phyloP scores from a whole-genome alignment of 768 basidiomycete species.

The Trametes villosa region DNA sequence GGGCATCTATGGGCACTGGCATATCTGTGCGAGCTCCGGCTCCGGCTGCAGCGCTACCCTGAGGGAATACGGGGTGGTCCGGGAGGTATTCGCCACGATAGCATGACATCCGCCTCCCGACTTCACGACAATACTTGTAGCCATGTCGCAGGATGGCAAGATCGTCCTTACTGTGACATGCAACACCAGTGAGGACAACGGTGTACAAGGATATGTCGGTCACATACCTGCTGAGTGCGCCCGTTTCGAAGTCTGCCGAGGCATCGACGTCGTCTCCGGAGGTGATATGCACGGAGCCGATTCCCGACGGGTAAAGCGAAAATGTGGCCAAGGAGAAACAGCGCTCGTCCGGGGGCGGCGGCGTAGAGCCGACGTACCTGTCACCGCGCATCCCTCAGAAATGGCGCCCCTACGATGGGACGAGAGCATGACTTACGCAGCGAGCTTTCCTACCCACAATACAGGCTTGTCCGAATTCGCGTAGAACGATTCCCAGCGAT shows the following conservation, averaged over 20 bases:
- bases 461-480: slow-evolving; percentile 28
- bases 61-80: neutral
- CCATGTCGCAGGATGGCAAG: slow-evolving; percentile 50
- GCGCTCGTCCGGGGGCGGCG: slow-evolving; percentile 10
- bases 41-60: neutral
- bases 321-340: slow-evolving; percentile 17
- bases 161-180: slow-evolving; percentile 23
- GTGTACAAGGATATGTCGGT: neutral
- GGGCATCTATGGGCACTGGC: slow-evolving; percentile 27
- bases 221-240: slow-evolving; percentile 19
- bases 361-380: neutral
- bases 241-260: slow-evolving; percentile 29
- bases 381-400: neutral
- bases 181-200: neutral
- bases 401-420: neutral
- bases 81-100: slow-evolving; percentile 42
- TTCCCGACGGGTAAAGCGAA: slow-evolving; percentile 25
- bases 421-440: neutral
- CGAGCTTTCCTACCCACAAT: neutral
- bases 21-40: neutral
- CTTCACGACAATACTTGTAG: slow-evolving; percentile 61
- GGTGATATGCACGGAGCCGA: slow-evolving; percentile 31
- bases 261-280: slow-evolving; percentile 26
- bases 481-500: slow-evolving; percentile 30
- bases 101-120: slow-evolving; percentile 54